A percentile compares a stretch with the other conserved stretches of the same genome.
These are phyloP conservation scores for Neophaeococcomyces mojaviensis DNA, from an alignment of 2,329 filamentous ascomycete genomes.

Conservation along the genomic window DNA sequence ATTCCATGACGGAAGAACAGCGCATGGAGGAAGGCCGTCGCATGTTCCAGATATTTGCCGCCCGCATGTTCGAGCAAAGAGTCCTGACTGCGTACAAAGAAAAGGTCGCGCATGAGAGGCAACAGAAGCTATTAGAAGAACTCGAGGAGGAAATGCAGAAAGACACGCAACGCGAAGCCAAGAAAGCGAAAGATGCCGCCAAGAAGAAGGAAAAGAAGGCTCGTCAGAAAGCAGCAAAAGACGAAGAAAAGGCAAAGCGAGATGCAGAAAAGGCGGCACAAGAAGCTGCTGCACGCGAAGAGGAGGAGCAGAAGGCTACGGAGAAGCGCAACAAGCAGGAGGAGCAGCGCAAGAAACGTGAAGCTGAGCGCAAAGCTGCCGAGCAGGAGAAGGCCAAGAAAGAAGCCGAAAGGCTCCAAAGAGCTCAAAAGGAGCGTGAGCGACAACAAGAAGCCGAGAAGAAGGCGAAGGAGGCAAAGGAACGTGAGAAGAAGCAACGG, in stretches of 20 bases:
- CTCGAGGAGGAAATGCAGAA: constrained; percentile 75
- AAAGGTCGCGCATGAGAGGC: constrained; percentile 88
- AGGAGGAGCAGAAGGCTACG: constrained; percentile 70
- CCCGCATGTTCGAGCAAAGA: constrained; percentile 97
- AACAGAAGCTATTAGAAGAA: constrained; percentile 83
- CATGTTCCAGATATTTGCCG: constrained; percentile 99
- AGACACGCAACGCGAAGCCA: constrained; percentile 73
- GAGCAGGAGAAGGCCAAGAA: constrained; percentile 81
- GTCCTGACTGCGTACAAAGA: constrained; percentile 96
- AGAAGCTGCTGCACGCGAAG: constrained; percentile 66
- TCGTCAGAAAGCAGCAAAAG: constrained; percentile 76
- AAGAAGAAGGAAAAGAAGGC: constrained; percentile 92
- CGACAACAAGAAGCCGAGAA: constrained; percentile 78
- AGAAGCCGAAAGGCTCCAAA: constrained; percentile 74
- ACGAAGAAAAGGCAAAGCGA: constrained; percentile 82
- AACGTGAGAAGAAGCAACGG: constrained; percentile 69
- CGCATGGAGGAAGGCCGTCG: constrained; percentile 96
- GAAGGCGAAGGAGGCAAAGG: constrained; percentile 71
- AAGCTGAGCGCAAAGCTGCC: constrained; percentile 80
- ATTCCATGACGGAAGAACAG: constrained; percentile 94
- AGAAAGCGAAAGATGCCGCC: constrained; percentile 88
- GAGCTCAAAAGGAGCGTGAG: constrained; percentile 76
- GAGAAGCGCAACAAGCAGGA: constrained; percentile 77
- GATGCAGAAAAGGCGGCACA: constrained; percentile 87
- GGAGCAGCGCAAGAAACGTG: constrained; percentile 84